Evolutionary conservation across 1,139 yeast species (phyloP), one percentile per base, ranked within the genome.

Genomic region (Candida freyschussii): DNA sequence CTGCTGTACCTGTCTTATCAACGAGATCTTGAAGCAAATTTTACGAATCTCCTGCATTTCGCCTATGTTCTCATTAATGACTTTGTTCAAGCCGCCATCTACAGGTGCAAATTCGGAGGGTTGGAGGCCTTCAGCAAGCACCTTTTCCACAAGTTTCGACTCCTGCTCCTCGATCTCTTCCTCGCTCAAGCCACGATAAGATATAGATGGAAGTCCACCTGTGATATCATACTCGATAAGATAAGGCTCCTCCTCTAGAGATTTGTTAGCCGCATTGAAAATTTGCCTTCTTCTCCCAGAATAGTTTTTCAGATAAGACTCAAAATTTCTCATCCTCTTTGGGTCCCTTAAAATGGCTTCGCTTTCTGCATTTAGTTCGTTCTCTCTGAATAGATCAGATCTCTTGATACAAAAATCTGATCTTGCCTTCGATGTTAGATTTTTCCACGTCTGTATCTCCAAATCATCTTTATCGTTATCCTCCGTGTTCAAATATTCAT

Each of bases 1-100:
- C 25, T 87, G 89, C 53, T 91, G 95, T 86, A 91, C 80, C 56
- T 85, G 95, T 40, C 96, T 69, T 40, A 93, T 83, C 32, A 89
- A 64, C 3, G 94, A 80, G 19, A 93, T 85, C 55, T 89, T 89
- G 60, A 86, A 84, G 55, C 97, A 89, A 4, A 85, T 69, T 50
- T 78, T 82, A 36, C 98, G 67, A 22, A 93, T 84, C 48, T 85
- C 87, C 60, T 89, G 96, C 67, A 91, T 85, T 46, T 81, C 75
- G 5, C 68, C 62, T 31, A 93, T 78, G 47, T 87, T 91, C 13
- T 71, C 70, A 44, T 72, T 67, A 39, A 85, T 65, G 11, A 75
- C 63, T 11, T 71, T 68, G 40, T 78, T 76, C 35, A 86, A 63
- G 0, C 95, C 95, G 17, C 63, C 58, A 23, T 68, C 64, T 0